Evolutionary conservation across 2,329 filamentous ascomycete species (phyloP), one percentile per base, ranked within the genome.

Genomic region (Epicoccum nigrum): DNA sequence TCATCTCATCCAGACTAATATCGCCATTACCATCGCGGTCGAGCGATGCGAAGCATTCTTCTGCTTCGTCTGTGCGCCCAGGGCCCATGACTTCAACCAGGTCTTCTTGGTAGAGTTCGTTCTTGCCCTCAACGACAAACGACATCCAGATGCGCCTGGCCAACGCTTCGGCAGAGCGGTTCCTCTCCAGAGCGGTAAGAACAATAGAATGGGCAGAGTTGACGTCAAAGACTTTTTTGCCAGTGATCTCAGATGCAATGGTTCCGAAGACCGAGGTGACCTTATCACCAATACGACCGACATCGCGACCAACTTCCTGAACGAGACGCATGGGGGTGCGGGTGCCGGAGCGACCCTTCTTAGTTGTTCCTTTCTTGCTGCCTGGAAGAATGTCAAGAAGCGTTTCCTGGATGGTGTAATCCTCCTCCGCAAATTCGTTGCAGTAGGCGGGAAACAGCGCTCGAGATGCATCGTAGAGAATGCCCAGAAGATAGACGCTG

Each of bases 61-160:
- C 89, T 2, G 94, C 94, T 56, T 96, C 90, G 0, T 83, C 79
- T 56, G 85, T 84, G 64, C 88, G 86, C 5, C 84, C 83, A 0
- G 83, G 77, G 2, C 93, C 93, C 52, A 99, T 86, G 8, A 97
- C 93, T 70, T 97, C 93, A 23, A 86, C 71, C 30, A 99, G 82
- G 69, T 99, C 94, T 4, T 96, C 91, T 7, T 83, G 74, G 60
- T 83, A 90, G 7, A 99, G 80, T 0, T 87, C 79, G 32, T 97
- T 90, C 51, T 86, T 86, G 63, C 91, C 92, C 74, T 97, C 93
- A 4, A 94, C 85, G 1, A 96, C 94, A 69, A 97, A 96, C 1
- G 92, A 97, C 90, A 97, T 96, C 94, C 94, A 97, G 56, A 97
- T 87, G 66, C 94, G 88, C 61, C 86, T 88, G n/a, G 90, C 92